Evolutionary conservation across 768 basidiomycete species (phyloP), one percentile per base, ranked within the genome.

Genomic region (Suillus cothurnatus): DNA sequence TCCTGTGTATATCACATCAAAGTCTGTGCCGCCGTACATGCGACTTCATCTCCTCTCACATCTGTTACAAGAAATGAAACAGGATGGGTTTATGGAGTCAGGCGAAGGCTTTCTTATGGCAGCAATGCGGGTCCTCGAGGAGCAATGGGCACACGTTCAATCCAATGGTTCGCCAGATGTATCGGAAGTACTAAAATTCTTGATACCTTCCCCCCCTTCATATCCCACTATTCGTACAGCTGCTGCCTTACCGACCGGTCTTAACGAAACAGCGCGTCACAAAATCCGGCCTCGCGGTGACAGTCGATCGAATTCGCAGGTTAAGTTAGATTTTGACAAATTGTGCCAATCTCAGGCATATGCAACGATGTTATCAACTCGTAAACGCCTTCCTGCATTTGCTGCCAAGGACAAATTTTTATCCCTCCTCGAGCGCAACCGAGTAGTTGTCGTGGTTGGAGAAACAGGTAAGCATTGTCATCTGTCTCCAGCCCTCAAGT

Each of bases 361-460:
- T 73, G 64, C 72, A 45, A 77, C 81, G 63, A 84, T 96, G 71
- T 72, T 91, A 28, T 73, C 78, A 36, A 78, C 75, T 21, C 81
- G 95, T 66, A 75, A 79, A 70, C 84, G 81, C 63, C 81, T 97
- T 21, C 96, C 96, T 14, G 94, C 94, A 2, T 97, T 91, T 78
- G 72, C 82, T 28, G 85, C 86, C 14, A 84, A 84, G 71, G 82
- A 86, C 26, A 78, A 84, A 17, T 93, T 97, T 68, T 76, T 95
- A 56, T 63, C 78, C 17, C 72, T 81, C 26, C 77, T 97, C 11
- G 80, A 85, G 43, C 77, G 72, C 12, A 86, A 86, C 69, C 81
- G 88, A 57, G 92, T 90, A 4, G 84, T 95, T 1, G 85, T 98
- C 0, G 90, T 97, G 0, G 91, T 96, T 6, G 96, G 96, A 52